A percentile compares a stretch with the other conserved stretches of the same genome.
Conservation (phyloP, 2,329 filamentous ascomycete species). For the Dendrostoma leiphaemia region DNA sequence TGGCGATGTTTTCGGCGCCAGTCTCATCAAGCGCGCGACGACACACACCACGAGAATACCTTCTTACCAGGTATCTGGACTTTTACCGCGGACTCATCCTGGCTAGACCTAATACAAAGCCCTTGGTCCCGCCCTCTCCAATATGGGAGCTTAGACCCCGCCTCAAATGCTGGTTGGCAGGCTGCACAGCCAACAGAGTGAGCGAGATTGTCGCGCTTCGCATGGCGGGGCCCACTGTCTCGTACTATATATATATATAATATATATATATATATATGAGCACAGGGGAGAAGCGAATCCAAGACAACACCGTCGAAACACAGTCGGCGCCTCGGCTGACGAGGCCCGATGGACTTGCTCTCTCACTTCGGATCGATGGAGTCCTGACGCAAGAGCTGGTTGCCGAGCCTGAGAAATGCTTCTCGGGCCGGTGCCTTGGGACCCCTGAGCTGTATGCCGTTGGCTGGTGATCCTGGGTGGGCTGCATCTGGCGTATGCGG, state of each 20-base stretch:
- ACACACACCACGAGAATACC: too few species aligned
- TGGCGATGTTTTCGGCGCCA: too few species aligned
- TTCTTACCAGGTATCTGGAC: too few species aligned
- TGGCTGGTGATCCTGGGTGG: not conserved
- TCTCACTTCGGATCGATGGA: not conserved
- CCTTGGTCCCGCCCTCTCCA: not conserved
- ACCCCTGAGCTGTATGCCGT: not conserved
- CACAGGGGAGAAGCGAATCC: not conserved
- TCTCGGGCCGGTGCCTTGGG: slow-evolving; percentile 5
- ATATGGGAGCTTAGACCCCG: not conserved
- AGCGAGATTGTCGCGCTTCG: not conserved
- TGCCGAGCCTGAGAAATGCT: not conserved
- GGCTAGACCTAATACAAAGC: too few species aligned
- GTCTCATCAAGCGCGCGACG: too few species aligned
- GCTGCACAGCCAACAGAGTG: not conserved
- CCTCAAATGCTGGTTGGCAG: too few species aligned
- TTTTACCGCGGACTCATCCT: too few species aligned
- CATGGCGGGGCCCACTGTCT: not conserved
- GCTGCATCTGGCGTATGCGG: not conserved
- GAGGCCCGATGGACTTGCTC: not conserved
- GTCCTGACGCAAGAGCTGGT: not conserved
- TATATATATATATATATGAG: too few species aligned
- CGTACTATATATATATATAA: too few species aligned
- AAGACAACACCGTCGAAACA: too few species aligned
- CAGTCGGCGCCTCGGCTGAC: not conserved